phyloP scores from a whole-genome alignment of 106 monocot species.

The Ottelia alismoides region DNA sequence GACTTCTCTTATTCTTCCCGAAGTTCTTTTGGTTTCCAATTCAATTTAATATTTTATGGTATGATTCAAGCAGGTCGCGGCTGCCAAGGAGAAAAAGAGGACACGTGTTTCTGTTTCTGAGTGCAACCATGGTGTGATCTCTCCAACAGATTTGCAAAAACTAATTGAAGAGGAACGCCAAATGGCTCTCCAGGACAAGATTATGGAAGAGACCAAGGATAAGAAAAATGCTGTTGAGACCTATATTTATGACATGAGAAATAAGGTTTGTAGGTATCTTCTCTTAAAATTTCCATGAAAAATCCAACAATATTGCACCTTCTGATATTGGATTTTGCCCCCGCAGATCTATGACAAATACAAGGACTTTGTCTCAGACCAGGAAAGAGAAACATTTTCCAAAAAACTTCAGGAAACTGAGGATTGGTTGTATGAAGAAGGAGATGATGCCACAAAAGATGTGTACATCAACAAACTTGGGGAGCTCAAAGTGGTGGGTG shows the following conservation, averaged over 20 bases:
- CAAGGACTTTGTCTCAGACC: slow-evolving; percentile 43
- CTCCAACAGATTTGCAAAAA: slow-evolving; percentile 49
- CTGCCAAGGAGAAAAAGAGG: slow-evolving; percentile 68
- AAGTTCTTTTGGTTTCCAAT: background rate
- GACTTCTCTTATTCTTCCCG: too few relatives aligned
- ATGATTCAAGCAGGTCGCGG: slow-evolving; percentile 27
- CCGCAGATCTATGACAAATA: slow-evolving; percentile 87
- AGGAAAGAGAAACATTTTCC: slow-evolving; percentile 46
- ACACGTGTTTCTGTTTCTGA: slow-evolving; percentile 52
- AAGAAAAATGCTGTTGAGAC: slow-evolving; percentile 98
- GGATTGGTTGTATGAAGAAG: slow-evolving; percentile 98
- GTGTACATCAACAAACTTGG: slow-evolving; percentile 88
- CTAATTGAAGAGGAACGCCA: slow-evolving; percentile 67
- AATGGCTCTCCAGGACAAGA: slow-evolving; percentile 88
- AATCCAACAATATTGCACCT: too few relatives aligned
- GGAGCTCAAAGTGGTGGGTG: slow-evolving; percentile 60
- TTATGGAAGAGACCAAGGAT: slow-evolving; percentile 98
- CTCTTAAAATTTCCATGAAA: too few relatives aligned
- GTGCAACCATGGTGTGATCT: slow-evolving; percentile 40
- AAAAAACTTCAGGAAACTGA: slow-evolving; percentile 74
- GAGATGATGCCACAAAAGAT: slow-evolving; percentile 89
- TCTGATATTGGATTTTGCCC: too few relatives aligned
- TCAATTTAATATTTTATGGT: background rate
- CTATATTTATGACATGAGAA: slow-evolving; percentile 94
- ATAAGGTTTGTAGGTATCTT: slow-evolving; percentile 58